Conservation (phyloP, 805 yeast species). For the Ascoidea tarda region DNA sequence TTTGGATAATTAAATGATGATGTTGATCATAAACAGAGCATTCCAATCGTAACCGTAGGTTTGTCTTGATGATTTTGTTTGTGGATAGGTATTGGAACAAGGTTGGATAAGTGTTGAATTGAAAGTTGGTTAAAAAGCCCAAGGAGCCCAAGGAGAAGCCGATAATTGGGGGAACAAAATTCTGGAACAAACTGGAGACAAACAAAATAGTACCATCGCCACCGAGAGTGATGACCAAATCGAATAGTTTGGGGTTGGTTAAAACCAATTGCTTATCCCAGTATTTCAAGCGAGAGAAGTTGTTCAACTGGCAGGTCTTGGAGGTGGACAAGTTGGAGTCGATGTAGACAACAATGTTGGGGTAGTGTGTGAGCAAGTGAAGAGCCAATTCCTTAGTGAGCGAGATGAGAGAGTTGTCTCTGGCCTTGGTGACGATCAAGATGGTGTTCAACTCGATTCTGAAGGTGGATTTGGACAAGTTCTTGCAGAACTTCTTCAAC, state of each 20-base stretch:
- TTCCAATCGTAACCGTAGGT: slow-evolving; percentile 76
- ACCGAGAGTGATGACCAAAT: slow-evolving; percentile 49
- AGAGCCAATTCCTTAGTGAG: slow-evolving; percentile 69
- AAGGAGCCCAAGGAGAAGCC: slow-evolving; percentile 54
- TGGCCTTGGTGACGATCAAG: slow-evolving; percentile 79
- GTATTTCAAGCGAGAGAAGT: neutral
- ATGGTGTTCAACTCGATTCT: slow-evolving; percentile 56
- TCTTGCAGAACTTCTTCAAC: slow-evolving; percentile 33
- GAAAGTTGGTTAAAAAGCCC: slow-evolving; percentile 48
- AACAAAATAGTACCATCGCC: slow-evolving; percentile 63
- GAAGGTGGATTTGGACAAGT: slow-evolving; percentile 55
- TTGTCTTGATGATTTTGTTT: slow-evolving; percentile 35
- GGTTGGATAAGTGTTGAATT: slow-evolving; percentile 22
- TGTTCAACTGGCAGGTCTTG: neutral
- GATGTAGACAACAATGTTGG: slow-evolving; percentile 44
- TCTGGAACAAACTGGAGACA: slow-evolving; percentile 47
- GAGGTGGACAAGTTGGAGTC: slow-evolving; percentile 24
- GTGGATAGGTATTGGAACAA: slow-evolving; percentile 19
- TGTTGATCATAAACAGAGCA: slow-evolving; percentile 50
- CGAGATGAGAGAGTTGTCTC: slow-evolving; percentile 66
- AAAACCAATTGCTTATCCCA: slow-evolving; percentile 12
- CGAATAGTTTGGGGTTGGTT: slow-evolving; percentile 24
- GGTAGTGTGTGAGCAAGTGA: slow-evolving; percentile 42
- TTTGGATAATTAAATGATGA: slow-evolving; percentile 37
- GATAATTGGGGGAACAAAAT: slow-evolving; percentile 49